A percentile compares a stretch with the other conserved stretches of the same genome.
Conservation (phyloP, 441 rosid species). For the Croton setiger region DNA sequence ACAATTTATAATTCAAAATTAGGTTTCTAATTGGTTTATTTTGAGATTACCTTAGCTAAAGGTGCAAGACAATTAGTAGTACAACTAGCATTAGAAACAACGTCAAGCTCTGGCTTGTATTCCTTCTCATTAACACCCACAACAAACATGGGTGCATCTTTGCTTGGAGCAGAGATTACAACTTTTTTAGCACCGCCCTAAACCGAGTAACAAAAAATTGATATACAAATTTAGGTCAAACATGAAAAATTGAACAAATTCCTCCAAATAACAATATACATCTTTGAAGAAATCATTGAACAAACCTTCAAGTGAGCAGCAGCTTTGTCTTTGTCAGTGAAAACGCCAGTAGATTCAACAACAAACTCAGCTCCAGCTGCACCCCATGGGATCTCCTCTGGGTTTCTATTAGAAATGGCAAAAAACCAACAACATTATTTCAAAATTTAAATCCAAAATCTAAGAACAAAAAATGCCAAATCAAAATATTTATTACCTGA, state of each 20-base stretch:
- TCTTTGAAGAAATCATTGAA: neutral
- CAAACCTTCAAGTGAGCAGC: conserved; percentile 86
- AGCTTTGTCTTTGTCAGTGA: conserved; percentile 89
- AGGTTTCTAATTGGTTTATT: neutral
- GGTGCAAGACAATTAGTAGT: conserved; percentile 75
- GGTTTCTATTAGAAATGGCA: conserved; percentile 46
- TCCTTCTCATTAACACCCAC: conserved; percentile 79
- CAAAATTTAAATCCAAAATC: no score
- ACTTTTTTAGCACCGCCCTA: conserved; percentile 93
- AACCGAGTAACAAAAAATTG: neutral
- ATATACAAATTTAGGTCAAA: neutral
- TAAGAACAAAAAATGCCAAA: neutral
- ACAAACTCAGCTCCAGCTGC: conserved; percentile 63
- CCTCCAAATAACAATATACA: no score
- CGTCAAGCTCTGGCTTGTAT: conserved; percentile 65
- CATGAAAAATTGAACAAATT: neutral
- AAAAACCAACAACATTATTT: neutral
- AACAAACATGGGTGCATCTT: conserved; percentile 90
- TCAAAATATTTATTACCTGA: conserved; percentile 33
- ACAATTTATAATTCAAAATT: no score
- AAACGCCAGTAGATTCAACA: conserved; percentile 80
- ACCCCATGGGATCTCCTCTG: conserved; percentile 95
- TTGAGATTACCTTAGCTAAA: conserved; percentile 54
- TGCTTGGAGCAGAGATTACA: conserved; percentile 69
- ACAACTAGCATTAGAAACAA: conserved; percentile 80